These are phyloP conservation scores for Globisporangium paddicum DNA, from an alignment of 352 stramenopile genomes.

Conservation along the genomic window DNA sequence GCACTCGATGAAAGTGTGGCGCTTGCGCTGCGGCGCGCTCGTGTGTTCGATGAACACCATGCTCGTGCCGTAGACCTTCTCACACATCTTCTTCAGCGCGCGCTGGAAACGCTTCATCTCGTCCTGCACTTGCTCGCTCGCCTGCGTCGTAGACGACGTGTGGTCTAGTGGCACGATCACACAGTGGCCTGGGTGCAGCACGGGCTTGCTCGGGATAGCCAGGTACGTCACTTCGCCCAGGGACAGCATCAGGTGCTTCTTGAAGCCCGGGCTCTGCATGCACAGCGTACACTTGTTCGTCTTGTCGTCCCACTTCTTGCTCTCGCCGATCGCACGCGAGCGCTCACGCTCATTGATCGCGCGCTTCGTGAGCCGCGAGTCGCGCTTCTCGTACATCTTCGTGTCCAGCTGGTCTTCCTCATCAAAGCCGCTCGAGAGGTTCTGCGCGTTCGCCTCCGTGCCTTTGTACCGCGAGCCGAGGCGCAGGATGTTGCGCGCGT, in stretches of 20 bases:
- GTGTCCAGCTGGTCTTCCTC: slow-evolving; percentile 77
- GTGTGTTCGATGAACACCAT: slow-evolving; percentile 84
- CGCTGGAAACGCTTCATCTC: slow-evolving; percentile 69
- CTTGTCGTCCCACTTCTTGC: slow-evolving; percentile 61
- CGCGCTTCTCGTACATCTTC: slow-evolving; percentile 46
- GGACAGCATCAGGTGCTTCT: slow-evolving; percentile 77
- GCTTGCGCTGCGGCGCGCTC: slow-evolving; percentile 44
- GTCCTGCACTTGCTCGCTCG: slow-evolving; percentile 55
- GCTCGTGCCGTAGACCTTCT: slow-evolving; percentile 41
- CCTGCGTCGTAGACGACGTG: slow-evolving; percentile 43
- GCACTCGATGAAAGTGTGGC: slow-evolving; percentile 75
- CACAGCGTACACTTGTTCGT: slow-evolving; percentile 67
- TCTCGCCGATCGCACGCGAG: slow-evolving; percentile 42
- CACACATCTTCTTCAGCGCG: slow-evolving; percentile 52
- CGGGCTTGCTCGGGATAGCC: slow-evolving; percentile 48
- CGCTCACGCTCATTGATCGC: slow-evolving; percentile 51
- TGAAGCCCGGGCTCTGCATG: slow-evolving; percentile 66
- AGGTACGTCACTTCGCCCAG: slow-evolving; percentile 78
- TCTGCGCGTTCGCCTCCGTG: slow-evolving; percentile 53
- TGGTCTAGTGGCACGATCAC: slow-evolving; percentile 78
- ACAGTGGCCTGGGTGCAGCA: slow-evolving; percentile 59
- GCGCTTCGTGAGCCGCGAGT: slow-evolving; percentile 51
- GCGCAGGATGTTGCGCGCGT: slow-evolving; percentile 71
- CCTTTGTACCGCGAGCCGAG: slow-evolving; percentile 71
- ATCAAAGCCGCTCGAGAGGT: slow-evolving; percentile 73